phyloP scores from a whole-genome alignment of 768 basidiomycete species.

The Leccinum subgranulosum region DNA sequence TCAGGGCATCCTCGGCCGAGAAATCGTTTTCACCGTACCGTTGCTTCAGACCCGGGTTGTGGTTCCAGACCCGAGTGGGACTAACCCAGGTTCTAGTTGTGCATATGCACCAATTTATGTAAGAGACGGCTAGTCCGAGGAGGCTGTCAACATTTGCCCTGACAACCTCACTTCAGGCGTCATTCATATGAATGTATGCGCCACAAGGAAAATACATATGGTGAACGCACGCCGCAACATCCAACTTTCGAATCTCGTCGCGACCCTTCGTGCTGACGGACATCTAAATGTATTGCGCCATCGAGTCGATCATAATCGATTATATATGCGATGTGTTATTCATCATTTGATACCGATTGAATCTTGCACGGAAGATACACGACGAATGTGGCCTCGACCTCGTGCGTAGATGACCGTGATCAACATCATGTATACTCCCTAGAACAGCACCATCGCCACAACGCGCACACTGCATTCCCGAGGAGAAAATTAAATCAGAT shows the following conservation, averaged over 20 bases:
- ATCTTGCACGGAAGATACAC: not conserved
- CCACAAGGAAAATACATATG: not conserved
- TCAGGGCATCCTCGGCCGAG: not conserved
- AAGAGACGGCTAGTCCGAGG: not conserved
- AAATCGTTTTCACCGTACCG: not conserved
- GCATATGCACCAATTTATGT: not conserved
- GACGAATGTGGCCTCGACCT: not conserved
- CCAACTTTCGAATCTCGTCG: not conserved
- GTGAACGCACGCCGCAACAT: not conserved
- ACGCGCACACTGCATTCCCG: not conserved
- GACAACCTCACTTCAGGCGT: not conserved
- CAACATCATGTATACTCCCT: not conserved
- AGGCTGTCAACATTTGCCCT: not conserved
- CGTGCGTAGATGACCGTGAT: not conserved
- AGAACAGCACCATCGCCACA: not conserved
- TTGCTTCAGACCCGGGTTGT: not conserved
- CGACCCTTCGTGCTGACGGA: not conserved
- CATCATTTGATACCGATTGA: not conserved
- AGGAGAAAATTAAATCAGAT: not conserved
- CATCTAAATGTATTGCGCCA: not conserved
- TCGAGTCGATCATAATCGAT: slow-evolving; percentile 2
- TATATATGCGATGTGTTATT: not conserved
- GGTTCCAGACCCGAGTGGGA: not conserved
- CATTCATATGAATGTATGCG: not conserved
- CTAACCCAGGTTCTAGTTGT: not conserved